Base-by-base conservation (phyloP, 306 rosid genomes). In the Acacia confusa region DNA sequence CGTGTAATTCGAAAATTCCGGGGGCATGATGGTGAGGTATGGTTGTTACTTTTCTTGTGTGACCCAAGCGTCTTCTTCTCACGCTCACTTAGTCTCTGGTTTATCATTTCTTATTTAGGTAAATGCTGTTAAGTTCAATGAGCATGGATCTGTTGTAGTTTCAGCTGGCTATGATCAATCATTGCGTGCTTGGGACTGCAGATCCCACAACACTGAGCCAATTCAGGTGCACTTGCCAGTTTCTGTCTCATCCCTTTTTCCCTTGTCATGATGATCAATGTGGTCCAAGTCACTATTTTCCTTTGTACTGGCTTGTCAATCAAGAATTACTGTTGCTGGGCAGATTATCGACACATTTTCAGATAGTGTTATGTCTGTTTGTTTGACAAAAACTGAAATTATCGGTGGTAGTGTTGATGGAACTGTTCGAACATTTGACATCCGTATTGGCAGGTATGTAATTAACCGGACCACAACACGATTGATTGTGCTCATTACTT, bases 361-460 rank as follows among this genome's bases (percentile, higher is more conserved):
- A 72, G 98, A 95, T 70, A 91, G 97, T 84, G 97, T 93, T 74
- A 92, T 93, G 98, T 93, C 98, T 74, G 91, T 93, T 81, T 89
- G 92, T 84, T 84, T 95, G 61, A 89, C 97, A 24, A 95, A 93
- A 81, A 93, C 87, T 24, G 97, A 91, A 83, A 93, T 93, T 80
- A 89, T 93, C 27, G 97, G 93, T 58, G 99, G 94, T 61, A 95
- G 99, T 84, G 99, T 93, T 78, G 98, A 95, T 85, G 98, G 99
- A 83, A 92, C 97, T 85, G 94, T 95, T 75, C 88, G 94, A 70
- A 92, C 97, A 43, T 93, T 95, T 84, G 97, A 93, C 79, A 88
- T 93, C 48, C 92, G 94, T 47, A 86, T 93, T 20, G 97, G 98
- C 87, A 95, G 97, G 97, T 93, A 82, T 48, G 77, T 77, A 5